phyloP scores from a whole-genome alignment of 257 asterid species.

The Capsicum baccatum region DNA sequence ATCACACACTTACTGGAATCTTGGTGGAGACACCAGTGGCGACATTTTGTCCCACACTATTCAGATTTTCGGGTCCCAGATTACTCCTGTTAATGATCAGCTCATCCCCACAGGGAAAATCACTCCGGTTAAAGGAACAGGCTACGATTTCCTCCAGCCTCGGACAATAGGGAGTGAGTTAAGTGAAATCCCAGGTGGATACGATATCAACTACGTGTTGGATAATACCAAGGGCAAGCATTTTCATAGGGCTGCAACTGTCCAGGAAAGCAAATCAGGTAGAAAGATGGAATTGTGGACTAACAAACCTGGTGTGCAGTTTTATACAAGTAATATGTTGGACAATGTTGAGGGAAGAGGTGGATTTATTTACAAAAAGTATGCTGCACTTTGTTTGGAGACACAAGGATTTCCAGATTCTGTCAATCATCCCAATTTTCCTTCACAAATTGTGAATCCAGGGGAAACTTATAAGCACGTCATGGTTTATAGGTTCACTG shows the following conservation, averaged over 20 bases:
- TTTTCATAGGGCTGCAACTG: constrained; percentile 55
- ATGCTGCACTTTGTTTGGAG: constrained; percentile 75
- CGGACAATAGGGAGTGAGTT: constrained; percentile 54
- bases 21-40: constrained; percentile 75
- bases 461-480: constrained; percentile 61
- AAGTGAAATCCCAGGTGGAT: constrained; percentile 51
- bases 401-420: constrained; percentile 91
- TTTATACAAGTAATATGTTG: constrained; percentile 74
- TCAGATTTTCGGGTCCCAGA: constrained; percentile 56
- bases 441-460: constrained; percentile 73
- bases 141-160: constrained; percentile 63
- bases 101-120: constrained; percentile 83
- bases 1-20: constrained; percentile 88
- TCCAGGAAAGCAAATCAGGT: constrained; percentile 55
- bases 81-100: constrained; percentile 63
- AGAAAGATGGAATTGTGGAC: constrained; percentile 86
- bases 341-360: constrained; percentile 52
- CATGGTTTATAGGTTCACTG: constrained; percentile 79
- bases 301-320: constrained; percentile 78
- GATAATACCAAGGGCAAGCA: constrained; percentile 46
- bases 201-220: constrained; percentile 78
- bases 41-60: constrained; percentile 61
- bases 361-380: constrained; percentile 52
- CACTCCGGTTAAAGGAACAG: constrained; percentile 52
- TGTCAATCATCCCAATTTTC: constrained; percentile 76